These are phyloP conservation scores for Alloascoidea africana DNA, from an alignment of 805 yeast species.

Conservation along the genomic window DNA sequence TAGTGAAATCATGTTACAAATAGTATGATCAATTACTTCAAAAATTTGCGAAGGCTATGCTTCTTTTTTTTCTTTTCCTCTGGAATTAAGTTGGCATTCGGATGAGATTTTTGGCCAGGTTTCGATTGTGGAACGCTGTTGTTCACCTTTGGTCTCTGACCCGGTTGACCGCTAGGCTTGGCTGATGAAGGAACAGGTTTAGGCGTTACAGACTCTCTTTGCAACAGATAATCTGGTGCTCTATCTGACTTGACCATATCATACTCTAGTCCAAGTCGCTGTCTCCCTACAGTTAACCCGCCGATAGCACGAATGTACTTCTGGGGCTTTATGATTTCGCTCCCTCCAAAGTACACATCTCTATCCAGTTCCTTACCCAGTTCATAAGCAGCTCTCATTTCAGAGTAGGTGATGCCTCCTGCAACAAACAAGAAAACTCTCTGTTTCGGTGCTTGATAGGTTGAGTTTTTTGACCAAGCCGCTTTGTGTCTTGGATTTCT, in stretches of 20 bases:
- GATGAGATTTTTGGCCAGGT: too few species aligned
- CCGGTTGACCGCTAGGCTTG: neutral
- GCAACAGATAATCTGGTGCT: neutral
- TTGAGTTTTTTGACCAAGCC: slow-evolving; percentile 46
- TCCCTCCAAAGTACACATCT: slow-evolving; percentile 74
- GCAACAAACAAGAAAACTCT: slow-evolving; percentile 67
- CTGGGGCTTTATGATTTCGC: slow-evolving; percentile 38
- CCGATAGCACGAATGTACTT: slow-evolving; percentile 8
- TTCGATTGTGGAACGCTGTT: neutral
- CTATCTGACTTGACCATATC: neutral
- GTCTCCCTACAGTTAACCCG: neutral
- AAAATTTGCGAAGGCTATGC: slow-evolving; percentile 1
- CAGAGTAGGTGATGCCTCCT: slow-evolving; percentile 84
- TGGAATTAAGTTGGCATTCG: neutral
- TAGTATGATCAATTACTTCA: too few species aligned
- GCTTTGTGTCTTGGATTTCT: slow-evolving; percentile 63
- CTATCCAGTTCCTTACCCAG: slow-evolving; percentile 43
- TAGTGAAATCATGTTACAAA: too few species aligned
- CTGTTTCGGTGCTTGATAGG: slow-evolving; percentile 33
- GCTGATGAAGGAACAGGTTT: neutral
- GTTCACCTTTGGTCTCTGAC: neutral
- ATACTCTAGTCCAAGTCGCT: neutral
- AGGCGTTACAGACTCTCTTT: too few species aligned
- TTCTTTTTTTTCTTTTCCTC: neutral
- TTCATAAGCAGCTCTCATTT: slow-evolving; percentile 61